Percentiles rank a stretch among this genome's conserved stretches.
These are phyloP conservation scores for Choiromyces venosus DNA, from an alignment of 495 filamentous ascomycete genomes.

Conservation along the genomic window DNA sequence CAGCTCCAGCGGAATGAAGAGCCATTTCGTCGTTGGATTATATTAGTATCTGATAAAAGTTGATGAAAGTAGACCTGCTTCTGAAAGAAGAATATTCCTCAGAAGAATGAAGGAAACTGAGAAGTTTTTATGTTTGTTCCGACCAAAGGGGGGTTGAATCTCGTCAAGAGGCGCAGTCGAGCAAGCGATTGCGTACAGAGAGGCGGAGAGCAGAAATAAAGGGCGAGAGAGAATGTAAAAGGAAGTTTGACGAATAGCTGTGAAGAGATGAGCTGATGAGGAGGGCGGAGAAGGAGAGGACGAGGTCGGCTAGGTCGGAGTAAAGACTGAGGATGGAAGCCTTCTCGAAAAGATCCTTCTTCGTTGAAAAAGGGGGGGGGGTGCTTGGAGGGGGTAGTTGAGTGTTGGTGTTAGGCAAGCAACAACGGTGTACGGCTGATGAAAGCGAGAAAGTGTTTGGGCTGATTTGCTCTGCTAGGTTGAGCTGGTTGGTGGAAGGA, in stretches of 20 bases:
- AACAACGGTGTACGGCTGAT: constrained; percentile 13
- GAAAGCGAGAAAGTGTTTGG: constrained; percentile 11
- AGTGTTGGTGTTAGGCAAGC: constrained; percentile 21
- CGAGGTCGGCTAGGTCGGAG: constrained; percentile 36
- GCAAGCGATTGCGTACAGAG: constrained; percentile 52
- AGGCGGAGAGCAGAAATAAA: constrained; percentile 50
- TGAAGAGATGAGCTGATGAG: constrained; percentile 21
- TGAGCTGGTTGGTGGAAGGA: constrained; percentile 11
- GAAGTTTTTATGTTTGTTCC: constrained; percentile 11
- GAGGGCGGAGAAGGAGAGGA: constrained; percentile 22
- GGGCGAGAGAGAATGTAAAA: constrained; percentile 8
- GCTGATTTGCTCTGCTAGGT: constrained; percentile 7
- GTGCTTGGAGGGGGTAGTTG: constrained; percentile 11
- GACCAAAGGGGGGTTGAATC: constrained; percentile 51
- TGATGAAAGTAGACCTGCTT: not conserved
- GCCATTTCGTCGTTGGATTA: constrained; percentile 32
- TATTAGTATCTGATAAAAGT: constrained; percentile 14
- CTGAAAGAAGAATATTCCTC: constrained; percentile 10
- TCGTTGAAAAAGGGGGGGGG: constrained; percentile 36
- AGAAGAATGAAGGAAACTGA: constrained; percentile 14
- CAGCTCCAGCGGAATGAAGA: constrained; percentile 40
- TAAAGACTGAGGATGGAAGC: constrained; percentile 39
- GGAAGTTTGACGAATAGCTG: constrained; percentile 11
- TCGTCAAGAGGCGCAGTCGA: constrained; percentile 51
- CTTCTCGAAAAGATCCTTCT: constrained; percentile 37